Percentiles rank a stretch among this genome's conserved stretches.
These are phyloP conservation scores for Solanum boliviense DNA, from an alignment of 257 asterid species.

Conservation along the genomic window DNA sequence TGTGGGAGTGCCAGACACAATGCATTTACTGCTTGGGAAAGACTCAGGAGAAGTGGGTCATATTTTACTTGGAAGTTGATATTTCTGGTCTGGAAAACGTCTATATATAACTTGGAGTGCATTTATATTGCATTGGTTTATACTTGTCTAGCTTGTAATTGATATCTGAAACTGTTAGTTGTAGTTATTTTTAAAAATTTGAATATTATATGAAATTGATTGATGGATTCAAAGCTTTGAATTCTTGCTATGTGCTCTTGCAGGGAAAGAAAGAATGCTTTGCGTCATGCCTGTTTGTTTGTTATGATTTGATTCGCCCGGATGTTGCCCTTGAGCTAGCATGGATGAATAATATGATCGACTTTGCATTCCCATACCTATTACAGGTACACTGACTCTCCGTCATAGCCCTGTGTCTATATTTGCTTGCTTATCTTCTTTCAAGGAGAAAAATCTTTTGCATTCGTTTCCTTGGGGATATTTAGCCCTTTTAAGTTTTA, in stretches of 20 bases:
- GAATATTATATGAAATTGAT: background rate
- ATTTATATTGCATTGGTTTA: background rate
- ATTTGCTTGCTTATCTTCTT: background rate
- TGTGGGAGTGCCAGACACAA: background rate
- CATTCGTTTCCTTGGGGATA: background rate
- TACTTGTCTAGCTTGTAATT: background rate
- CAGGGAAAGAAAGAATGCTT: slow-evolving; percentile 99
- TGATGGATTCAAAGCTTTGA: background rate
- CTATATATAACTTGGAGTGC: background rate
- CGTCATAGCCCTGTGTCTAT: background rate
- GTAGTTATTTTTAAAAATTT: background rate
- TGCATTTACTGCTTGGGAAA: background rate
- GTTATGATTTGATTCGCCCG: slow-evolving; percentile 83
- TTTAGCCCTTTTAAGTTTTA: background rate
- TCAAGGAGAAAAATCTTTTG: background rate
- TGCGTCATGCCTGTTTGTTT: slow-evolving; percentile 94
- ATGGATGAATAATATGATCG: slow-evolving; percentile 92
- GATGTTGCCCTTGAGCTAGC: slow-evolving; percentile 97
- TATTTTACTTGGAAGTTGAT: background rate
- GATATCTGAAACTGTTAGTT: background rate
- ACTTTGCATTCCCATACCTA: slow-evolving; percentile 93
- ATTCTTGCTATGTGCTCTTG: slow-evolving; percentile 2
- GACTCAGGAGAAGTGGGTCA: background rate
- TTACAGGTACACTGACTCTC: slow-evolving; percentile 55
- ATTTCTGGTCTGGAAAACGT: background rate